A percentile compares a stretch with the other conserved stretches of the same genome.
These are phyloP conservation scores for Monosporascus sp. DNA, from an alignment of 2,329 filamentous ascomycete genomes.

Conservation along the genomic window DNA sequence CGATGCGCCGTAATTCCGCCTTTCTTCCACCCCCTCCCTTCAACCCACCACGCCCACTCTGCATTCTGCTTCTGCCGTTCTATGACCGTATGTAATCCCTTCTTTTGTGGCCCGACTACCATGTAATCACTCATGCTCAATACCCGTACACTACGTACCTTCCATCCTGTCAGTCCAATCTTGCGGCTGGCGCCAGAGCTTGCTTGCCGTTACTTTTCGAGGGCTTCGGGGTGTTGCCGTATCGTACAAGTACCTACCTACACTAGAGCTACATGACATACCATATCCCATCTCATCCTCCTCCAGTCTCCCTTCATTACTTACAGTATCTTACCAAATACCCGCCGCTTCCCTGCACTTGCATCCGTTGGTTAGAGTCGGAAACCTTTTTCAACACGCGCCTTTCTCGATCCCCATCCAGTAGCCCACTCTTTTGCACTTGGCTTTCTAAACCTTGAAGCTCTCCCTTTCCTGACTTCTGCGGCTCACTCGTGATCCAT, in stretches of 20 bases:
- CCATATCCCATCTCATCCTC: constrained; percentile 16
- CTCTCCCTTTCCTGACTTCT: background rate
- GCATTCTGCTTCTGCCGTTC: background rate
- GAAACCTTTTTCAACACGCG: background rate
- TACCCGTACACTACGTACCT: background rate
- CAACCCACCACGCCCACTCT: too few species aligned
- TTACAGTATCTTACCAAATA: constrained; percentile 2
- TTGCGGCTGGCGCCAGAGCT: background rate
- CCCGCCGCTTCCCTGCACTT: constrained; percentile 8
- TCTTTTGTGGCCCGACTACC: background rate
- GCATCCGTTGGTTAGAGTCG: background rate
- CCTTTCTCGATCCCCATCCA: background rate
- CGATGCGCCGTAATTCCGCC: background rate
- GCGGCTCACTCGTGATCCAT: background rate
- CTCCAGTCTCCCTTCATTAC: constrained; percentile 19
- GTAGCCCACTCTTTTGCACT: background rate
- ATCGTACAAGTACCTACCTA: background rate
- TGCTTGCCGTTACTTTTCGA: constrained; percentile 5
- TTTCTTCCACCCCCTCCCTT: background rate
- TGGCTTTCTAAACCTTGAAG: background rate
- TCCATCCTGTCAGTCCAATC: background rate
- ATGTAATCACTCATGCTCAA: background rate
- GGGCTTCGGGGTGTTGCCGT: constrained; percentile 17
- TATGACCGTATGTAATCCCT: background rate
- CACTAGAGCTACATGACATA: constrained; percentile 17